Percentiles rank a stretch among this genome's conserved stretches.
Conservation (phyloP, 1,284 basidiomycete species). For the Ustilago curta region DNA sequence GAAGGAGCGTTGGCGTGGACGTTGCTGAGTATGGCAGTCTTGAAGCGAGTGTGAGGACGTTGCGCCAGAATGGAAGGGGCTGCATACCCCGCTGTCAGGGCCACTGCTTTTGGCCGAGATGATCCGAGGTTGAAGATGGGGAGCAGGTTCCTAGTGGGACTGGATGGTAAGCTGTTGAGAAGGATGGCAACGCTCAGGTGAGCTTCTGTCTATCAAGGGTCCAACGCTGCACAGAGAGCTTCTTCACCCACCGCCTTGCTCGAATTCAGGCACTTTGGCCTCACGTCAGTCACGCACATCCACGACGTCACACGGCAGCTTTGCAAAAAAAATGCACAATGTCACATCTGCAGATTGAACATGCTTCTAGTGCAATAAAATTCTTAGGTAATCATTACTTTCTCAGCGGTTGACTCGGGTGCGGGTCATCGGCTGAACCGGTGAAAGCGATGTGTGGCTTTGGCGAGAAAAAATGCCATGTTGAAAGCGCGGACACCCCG, state of each 20-base stretch:
- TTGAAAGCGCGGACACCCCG: constrained; percentile 26
- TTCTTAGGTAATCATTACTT: constrained; percentile 32
- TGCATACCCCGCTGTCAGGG: neutral
- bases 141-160: neutral
- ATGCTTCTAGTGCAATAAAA: neutral
- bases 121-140: neutral
- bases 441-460: constrained; percentile 4
- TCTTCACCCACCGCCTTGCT: no score
- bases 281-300: constrained; percentile 8
- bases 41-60: neutral
- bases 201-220: neutral
- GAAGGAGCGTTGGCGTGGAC: neutral
- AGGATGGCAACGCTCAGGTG: constrained; percentile 3
- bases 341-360: constrained; percentile 6
- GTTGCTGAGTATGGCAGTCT: neutral
- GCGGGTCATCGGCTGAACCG: constrained; percentile 34
- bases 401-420: constrained; percentile 19
- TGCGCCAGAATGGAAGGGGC: neutral
- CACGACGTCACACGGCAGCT: constrained; percentile 6
- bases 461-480: neutral
- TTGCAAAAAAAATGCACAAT: neutral
- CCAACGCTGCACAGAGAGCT: neutral
- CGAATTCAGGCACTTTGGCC: constrained; percentile 17
- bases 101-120: no score
- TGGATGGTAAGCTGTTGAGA: constrained; percentile 4